phyloP scores from a whole-genome alignment of 352 stramenopile species.

The Globisporangium polare region DNA sequence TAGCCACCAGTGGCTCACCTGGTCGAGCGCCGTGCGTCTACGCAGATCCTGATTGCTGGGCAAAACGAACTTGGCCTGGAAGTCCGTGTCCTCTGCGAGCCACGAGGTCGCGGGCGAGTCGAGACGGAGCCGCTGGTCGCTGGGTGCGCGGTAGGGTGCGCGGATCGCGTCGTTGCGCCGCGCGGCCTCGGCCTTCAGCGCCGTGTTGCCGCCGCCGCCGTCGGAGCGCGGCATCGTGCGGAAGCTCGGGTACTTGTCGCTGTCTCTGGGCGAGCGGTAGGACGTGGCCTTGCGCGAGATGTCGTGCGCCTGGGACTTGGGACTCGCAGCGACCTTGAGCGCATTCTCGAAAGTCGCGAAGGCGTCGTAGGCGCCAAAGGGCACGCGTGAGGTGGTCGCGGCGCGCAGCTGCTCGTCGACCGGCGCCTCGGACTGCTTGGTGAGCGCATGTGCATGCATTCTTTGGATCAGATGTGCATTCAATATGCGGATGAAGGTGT shows the following conservation, averaged over 20 bases:
- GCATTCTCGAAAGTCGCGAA: slow-evolving; percentile 10
- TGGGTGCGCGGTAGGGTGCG: slow-evolving; percentile 42
- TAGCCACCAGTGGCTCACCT: slow-evolving; percentile 21
- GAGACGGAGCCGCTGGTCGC: slow-evolving; percentile 39
- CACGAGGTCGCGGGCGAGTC: slow-evolving; percentile 23
- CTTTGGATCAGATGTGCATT: neutral
- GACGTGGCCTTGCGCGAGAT: slow-evolving; percentile 9
- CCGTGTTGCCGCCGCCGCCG: slow-evolving; percentile 18
- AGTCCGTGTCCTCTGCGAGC: slow-evolving; percentile 30
- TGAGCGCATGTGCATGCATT: neutral
- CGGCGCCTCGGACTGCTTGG: neutral
- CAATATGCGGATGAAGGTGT: neutral
- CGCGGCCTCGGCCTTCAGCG: slow-evolving; percentile 37
- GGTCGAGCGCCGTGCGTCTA: slow-evolving; percentile 43
- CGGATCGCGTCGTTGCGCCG: slow-evolving; percentile 38
- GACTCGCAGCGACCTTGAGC: slow-evolving; percentile 1
- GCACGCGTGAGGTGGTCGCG: slow-evolving; percentile 4
- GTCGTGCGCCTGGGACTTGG: neutral
- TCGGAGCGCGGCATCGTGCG: slow-evolving; percentile 23
- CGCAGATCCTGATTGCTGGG: slow-evolving; percentile 63
- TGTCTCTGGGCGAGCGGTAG: slow-evolving; percentile 24
- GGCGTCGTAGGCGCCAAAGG: slow-evolving; percentile 7
- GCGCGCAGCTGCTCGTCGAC: slow-evolving; percentile 11
- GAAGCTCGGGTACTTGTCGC: slow-evolving; percentile 23
- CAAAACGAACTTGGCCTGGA: slow-evolving; percentile 63